phyloP scores from a whole-genome alignment of 441 rosid genomes.

The Pelargonium cotyledonis region DNA sequence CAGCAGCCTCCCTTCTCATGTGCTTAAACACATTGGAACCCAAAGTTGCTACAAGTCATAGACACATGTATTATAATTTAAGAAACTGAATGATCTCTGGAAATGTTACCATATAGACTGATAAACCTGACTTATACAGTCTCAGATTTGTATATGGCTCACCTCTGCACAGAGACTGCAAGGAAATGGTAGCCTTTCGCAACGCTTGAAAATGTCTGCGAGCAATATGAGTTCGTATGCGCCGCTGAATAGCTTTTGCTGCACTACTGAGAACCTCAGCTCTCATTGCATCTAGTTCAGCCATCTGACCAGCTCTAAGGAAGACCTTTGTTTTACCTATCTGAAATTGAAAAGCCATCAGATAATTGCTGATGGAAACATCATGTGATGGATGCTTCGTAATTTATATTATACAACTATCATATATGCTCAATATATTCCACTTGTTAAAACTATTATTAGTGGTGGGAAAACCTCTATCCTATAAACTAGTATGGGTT shows the following conservation, averaged over 20 bases:
- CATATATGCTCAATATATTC: neutral
- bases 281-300: conserved; percentile 88
- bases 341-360: conserved; percentile 40
- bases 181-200: conserved; percentile 47
- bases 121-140: neutral
- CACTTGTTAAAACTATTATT: neutral
- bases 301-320: conserved; percentile 99
- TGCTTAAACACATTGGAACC: conserved; percentile 52
- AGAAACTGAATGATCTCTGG: neutral
- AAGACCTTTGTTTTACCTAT: conserved; percentile 94
- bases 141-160: conserved; percentile 10
- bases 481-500: neutral
- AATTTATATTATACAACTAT: neutral
- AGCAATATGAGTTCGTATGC: conserved; percentile 63
- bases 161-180: conserved; percentile 90
- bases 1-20: conserved; percentile 64
- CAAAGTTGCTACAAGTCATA: conserved; percentile 54
- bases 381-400: neutral
- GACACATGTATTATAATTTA: too few relatives aligned
- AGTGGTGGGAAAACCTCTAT: neutral
- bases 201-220: conserved; percentile 64
- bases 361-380: conserved; percentile 15
- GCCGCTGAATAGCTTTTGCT: conserved; percentile 82
- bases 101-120: neutral
- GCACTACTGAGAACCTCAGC: conserved; percentile 78